These are phyloP conservation scores for Penicillium sp. DNA, from an alignment of 2,329 filamentous ascomycete species.

Conservation along the genomic window DNA sequence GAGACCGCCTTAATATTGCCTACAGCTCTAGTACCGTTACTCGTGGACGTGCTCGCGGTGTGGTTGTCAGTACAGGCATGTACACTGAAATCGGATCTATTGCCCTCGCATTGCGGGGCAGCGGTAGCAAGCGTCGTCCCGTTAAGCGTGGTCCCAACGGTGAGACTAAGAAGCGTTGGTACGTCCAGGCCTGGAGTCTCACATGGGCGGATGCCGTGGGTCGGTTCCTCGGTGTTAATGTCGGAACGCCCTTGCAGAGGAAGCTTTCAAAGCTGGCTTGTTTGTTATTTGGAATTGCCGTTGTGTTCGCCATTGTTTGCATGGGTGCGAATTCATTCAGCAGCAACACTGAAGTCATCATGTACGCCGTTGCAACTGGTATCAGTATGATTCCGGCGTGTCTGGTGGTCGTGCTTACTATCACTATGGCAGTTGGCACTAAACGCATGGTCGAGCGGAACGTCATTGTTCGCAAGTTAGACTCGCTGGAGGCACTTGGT, in stretches of 20 bases:
- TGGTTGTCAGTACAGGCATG: slow-evolving; percentile 59
- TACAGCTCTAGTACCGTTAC: slow-evolving; percentile 59
- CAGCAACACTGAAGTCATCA: slow-evolving; percentile 55
- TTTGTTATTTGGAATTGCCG: slow-evolving; percentile 61
- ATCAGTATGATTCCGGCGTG: slow-evolving; percentile 59
- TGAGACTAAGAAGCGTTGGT: slow-evolving; percentile 50
- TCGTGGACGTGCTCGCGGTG: slow-evolving; percentile 55
- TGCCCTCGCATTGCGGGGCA: slow-evolving; percentile 58
- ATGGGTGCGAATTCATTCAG: slow-evolving; percentile 60
- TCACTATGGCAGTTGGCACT: slow-evolving; percentile 61
- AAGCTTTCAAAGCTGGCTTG: slow-evolving; percentile 65
- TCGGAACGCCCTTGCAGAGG: slow-evolving; percentile 65
- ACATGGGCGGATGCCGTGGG: slow-evolving; percentile 56
- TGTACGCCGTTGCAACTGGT: slow-evolving; percentile 58
- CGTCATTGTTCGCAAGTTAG: slow-evolving; percentile 55
- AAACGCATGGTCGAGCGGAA: slow-evolving; percentile 54
- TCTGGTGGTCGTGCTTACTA: slow-evolving; percentile 62
- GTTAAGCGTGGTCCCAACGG: slow-evolving; percentile 50
- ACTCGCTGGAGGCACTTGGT: slow-evolving; percentile 57
- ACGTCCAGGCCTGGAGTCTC: slow-evolving; percentile 46
- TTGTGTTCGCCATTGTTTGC: slow-evolving; percentile 66
- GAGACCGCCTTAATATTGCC: slow-evolving; percentile 58
- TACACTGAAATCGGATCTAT: slow-evolving; percentile 62
- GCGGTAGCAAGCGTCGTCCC: slow-evolving; percentile 49
- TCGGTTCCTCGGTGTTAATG: slow-evolving; percentile 62